A percentile compares a stretch with the other conserved stretches of the same genome.
Evolutionary conservation across 257 asterid species (phyloP).

Genomic region (Datura wrightii): DNA sequence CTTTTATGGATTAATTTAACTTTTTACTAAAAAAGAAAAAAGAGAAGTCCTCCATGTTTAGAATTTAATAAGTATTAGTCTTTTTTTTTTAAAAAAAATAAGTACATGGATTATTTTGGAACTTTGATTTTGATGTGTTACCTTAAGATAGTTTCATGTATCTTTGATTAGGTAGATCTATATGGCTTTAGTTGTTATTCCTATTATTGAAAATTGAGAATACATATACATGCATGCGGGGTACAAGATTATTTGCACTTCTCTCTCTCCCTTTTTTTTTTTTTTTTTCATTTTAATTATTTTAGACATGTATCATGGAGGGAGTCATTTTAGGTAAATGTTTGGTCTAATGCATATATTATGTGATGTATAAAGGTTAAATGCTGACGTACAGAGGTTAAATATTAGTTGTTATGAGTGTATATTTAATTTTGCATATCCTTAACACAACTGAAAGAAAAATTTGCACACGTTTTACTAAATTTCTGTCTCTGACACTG

Average conservation of each 20-base stretch:
- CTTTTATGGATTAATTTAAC: background rate
- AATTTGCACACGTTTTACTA: too few species aligned
- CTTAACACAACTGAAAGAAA: too few species aligned
- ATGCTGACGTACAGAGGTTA: too few species aligned
- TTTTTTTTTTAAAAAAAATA: background rate
- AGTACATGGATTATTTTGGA: background rate
- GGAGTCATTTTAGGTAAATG: too few species aligned
- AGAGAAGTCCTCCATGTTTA: background rate
- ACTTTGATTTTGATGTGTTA: slow-evolving; percentile 24
- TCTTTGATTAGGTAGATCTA: slow-evolving; percentile 16
- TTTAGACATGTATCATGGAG: background rate
- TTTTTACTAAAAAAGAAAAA: background rate
- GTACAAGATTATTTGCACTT: background rate
- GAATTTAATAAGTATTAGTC: background rate
- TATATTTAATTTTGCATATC: too few species aligned
- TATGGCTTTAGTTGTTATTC: slow-evolving; percentile 17
- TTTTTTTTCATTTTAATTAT: background rate
- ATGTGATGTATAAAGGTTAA: too few species aligned
- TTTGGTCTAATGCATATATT: too few species aligned
- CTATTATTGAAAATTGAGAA: background rate
- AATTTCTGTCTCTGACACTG: too few species aligned
- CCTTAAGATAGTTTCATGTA: background rate
- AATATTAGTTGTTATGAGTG: too few species aligned
- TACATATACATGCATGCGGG: slow-evolving; percentile 20
- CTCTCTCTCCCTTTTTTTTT: too few species aligned